Evolutionary conservation across 345 rosid species (phyloP).

Genomic region (Microthlaspi erraticum): DNA sequence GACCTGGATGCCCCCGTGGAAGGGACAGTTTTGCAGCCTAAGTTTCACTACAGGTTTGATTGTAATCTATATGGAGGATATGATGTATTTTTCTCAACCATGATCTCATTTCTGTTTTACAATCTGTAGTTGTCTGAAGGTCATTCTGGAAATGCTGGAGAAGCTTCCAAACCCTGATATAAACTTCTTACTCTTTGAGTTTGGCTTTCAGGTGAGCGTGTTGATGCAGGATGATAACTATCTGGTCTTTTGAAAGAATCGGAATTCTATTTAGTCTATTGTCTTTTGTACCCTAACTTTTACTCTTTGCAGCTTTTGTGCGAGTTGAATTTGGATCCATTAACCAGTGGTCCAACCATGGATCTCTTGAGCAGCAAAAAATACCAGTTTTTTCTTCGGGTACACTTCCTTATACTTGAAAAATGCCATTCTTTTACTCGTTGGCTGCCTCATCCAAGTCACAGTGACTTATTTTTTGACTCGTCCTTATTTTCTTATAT

Average conservation of each 20-base stretch:
- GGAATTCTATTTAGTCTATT: slow-evolving; percentile 12
- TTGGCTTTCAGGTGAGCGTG: slow-evolving; percentile 80
- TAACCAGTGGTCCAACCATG: slow-evolving; percentile 82
- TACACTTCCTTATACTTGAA: slow-evolving; percentile 36
- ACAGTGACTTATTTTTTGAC: slow-evolving; percentile 4
- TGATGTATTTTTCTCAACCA: slow-evolving; percentile 14
- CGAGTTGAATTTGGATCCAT: slow-evolving; percentile 83
- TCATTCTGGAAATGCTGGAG: slow-evolving; percentile 87
- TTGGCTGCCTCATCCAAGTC: slow-evolving; percentile 8
- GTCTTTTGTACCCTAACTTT: slow-evolving; percentile 22
- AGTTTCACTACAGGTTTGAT: slow-evolving; percentile 88
- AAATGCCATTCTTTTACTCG: slow-evolving; percentile 1
- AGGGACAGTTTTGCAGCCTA: slow-evolving; percentile 84
- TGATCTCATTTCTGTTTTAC: slow-evolving; percentile 18
- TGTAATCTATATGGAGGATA: slow-evolving; percentile 10
- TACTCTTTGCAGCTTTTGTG: slow-evolving; percentile 70
- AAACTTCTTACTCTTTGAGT: slow-evolving; percentile 83
- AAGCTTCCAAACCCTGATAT: slow-evolving; percentile 75
- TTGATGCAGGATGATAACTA: slow-evolving; percentile 26
- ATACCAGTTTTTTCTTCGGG: slow-evolving; percentile 85
- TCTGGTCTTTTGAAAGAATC: not conserved
- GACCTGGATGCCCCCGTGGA: slow-evolving; percentile 81
- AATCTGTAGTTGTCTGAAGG: slow-evolving; percentile 84
- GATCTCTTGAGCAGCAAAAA: slow-evolving; percentile 82
- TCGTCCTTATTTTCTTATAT: slow-evolving; percentile 19